Base-by-base conservation (phyloP, 371 early-diverging fungal species). In the Blakeslea trispora region DNA sequence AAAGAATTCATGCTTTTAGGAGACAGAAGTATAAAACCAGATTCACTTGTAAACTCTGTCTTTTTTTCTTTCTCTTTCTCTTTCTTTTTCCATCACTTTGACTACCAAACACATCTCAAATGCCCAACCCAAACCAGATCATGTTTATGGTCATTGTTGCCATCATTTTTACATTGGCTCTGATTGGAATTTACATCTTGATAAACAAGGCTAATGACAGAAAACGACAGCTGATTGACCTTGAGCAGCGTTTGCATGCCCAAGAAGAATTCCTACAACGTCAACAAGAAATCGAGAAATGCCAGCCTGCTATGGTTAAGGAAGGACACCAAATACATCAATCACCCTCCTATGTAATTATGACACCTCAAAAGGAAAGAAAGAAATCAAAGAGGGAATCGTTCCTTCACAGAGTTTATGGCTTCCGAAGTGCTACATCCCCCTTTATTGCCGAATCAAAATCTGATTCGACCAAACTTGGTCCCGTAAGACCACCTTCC, bases 221-320 rank as follows among this genome's bases (percentile, higher is more conserved):
- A 47, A 44, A 55, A 41, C 40, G 55, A 52, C 47, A 55, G n/a
- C 5, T 61, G 14, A 41, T 57, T 18, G 62, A 61, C 17, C 39
- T 61, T 0, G 58, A 61, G 17, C 66, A 66, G 28, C 61, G 54
- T 18, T 24, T 55, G 1, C 53, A 65, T 37, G 50, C 40, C 37
- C 46, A 64, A 23, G 65, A 55, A 28, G 31, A 56, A 31, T 35
- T 45, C 0, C 50, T 53, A 19, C 21, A 17, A 13, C 28, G 49
- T 22, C 23, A 45, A 22, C 31, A 31, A 42, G 53, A 32, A n/a
- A 23, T 50, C 0, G 34, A 53, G n/a, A 35, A 42, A 14, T 53
- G 48, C 23, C 54, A 57, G 34, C 58, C 63, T 21, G 64, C 64
- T 13, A 58, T 63, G 52, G 46, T 63, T 3, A 63, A 63, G 35